Base-by-base conservation (phyloP, 208 protist genomes). In the Trypanosoma conorhini region DNA sequence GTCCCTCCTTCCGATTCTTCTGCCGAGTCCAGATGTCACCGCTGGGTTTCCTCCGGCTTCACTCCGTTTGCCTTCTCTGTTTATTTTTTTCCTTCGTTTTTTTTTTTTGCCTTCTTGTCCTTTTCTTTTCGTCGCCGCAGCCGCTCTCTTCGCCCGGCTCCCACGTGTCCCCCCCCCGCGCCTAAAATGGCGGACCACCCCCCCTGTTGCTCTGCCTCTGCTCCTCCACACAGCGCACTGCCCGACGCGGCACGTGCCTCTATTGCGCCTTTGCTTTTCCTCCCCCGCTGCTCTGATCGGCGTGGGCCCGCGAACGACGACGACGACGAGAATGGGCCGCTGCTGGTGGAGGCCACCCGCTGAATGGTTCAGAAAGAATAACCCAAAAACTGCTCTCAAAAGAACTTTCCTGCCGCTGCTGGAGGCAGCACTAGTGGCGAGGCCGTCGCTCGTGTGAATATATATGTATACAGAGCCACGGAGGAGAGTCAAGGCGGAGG, bases 381-480 rank as follows among this genome's bases (percentile, higher is more conserved):
- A 54, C 26, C 26, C n/a, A n/a, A 54, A 54, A 13, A 26, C 50
- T 58, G 78, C 64, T 8, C 70, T 66, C 42, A 76, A 71, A 60
- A 86, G 52, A 58, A 70, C 57, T 19, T n/a, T n/a, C 50, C 19
- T 68, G 73, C 55, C 35, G 54, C 72, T 54, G n/a, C 7, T 24
- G 50, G 19, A 54, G 12, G 50, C 22, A 24, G 22, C 22, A 54
- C 17, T 12, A n/a, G 12, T 9, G 50, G 1, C 9, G 50, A 54
- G 50, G 22, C n/a, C 7, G n/a, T 9, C 50, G 7, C 50, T 21
- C 22, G 7, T 24, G 50, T 54, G 22, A 2, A 54, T 21, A 21
- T 54, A 24, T n/a, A 54, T 26, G 19, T 24, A 26, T 21, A 54
- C 2, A 21, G 1, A 46, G 17, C 42, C 42, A 46, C 42, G 42